Percentiles rank a stretch among this genome's conserved stretches.
These are phyloP conservation scores for Phytopythium mirpurense DNA, from an alignment of 352 stramenopile genomes.

Conservation along the genomic window DNA sequence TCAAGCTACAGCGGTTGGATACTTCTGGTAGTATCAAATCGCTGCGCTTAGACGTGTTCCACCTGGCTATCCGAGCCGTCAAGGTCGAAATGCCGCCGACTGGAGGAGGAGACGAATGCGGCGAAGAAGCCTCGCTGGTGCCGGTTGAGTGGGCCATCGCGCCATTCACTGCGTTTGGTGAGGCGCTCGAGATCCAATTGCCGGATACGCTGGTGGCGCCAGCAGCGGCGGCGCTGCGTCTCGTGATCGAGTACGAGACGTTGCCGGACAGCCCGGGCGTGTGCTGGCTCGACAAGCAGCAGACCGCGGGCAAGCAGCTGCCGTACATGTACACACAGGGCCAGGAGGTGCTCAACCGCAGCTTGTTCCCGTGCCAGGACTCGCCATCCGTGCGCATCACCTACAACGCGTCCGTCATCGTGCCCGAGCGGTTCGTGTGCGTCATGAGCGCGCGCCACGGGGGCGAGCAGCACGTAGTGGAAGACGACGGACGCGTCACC, in stretches of 20 bases:
- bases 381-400: constrained; percentile 93
- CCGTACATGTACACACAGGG: constrained; percentile 85
- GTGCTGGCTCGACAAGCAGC: constrained; percentile 80
- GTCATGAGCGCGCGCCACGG: constrained; percentile 77
- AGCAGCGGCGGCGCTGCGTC: constrained; percentile 16
- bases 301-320: constrained; percentile 72
- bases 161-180: constrained; percentile 61
- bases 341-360: constrained; percentile 82
- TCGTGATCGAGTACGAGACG: constrained; percentile 65
- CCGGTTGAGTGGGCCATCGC: constrained; percentile 34
- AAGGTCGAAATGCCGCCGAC: constrained; percentile 13
- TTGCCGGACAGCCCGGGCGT: constrained; percentile 59
- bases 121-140: neutral
- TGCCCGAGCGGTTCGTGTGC: constrained; percentile 89
- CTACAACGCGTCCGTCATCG: constrained; percentile 90
- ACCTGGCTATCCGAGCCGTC: constrained; percentile 47
- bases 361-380: constrained; percentile 90
- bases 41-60: constrained; percentile 58
- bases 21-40: constrained; percentile 1
- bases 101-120: constrained; percentile 6
- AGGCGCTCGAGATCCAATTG: constrained; percentile 47
- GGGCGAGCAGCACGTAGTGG: constrained; percentile 15
- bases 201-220: constrained; percentile 18
- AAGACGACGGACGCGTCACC: constrained; percentile 9
- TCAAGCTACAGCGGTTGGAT: constrained; percentile 27